phyloP scores from a whole-genome alignment of 2,329 filamentous ascomycete species.

The Colletotrichum simmondsii region DNA sequence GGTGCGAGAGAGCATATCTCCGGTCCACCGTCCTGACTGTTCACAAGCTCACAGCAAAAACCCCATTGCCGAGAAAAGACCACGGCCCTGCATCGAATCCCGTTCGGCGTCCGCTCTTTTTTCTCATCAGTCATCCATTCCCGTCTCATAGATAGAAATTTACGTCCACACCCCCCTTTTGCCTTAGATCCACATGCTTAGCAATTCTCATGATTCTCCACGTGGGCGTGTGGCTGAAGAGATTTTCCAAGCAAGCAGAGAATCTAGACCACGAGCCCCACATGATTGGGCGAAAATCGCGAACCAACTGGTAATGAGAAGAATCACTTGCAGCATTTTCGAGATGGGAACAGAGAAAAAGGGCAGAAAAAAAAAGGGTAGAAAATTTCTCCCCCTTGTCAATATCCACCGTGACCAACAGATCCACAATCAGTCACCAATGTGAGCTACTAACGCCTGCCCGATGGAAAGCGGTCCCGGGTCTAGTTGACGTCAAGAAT shows the following conservation, averaged over 20 bases:
- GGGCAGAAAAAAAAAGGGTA: background rate
- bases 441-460: background rate
- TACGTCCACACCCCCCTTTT: background rate
- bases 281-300: background rate
- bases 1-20: background rate
- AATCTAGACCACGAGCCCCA: constrained; percentile 3
- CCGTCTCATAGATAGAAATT: background rate
- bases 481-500: constrained; percentile 15
- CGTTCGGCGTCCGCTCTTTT: background rate
- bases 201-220: background rate
- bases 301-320: constrained; percentile 11
- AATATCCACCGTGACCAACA: constrained; percentile 16
- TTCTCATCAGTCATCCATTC: background rate
- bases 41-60: too few species aligned
- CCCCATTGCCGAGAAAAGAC: background rate
- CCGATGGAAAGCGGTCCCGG: constrained; percentile 5
- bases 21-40: background rate
- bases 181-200: background rate
- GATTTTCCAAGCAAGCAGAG: background rate
- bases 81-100: background rate
- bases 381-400: background rate
- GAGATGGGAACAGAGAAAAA: background rate
- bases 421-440: background rate
- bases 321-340: background rate
- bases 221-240: constrained; percentile 6